These are phyloP conservation scores for Metarhizium album DNA, from an alignment of 2,329 filamentous ascomycete genomes.

Conservation along the genomic window DNA sequence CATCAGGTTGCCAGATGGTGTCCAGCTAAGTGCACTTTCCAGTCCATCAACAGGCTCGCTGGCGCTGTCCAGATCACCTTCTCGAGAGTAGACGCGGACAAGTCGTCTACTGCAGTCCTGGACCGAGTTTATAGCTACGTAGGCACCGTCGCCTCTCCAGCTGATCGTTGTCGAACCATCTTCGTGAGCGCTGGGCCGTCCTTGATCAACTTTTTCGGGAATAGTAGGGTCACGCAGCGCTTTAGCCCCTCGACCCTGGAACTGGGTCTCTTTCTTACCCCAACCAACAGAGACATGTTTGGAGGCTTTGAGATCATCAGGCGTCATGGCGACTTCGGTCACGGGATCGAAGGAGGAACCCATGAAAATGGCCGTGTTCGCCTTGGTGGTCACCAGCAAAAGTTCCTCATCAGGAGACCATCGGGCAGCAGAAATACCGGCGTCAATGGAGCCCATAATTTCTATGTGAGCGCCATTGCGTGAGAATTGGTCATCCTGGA, in stretches of 20 bases:
- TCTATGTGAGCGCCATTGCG: conserved; percentile 69
- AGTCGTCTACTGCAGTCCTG: conserved; percentile 60
- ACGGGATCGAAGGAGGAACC: conserved; percentile 81
- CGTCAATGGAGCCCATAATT: conserved; percentile 89
- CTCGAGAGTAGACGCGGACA: conserved; percentile 81
- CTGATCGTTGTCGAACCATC: conserved; percentile 63
- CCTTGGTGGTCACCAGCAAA: conserved; percentile 70
- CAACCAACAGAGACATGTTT: conserved; percentile 95
- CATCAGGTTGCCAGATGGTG: conserved; percentile 81
- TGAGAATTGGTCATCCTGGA: conserved; percentile 49
- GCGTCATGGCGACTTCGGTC: conserved; percentile 58
- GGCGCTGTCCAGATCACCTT: conserved; percentile 82
- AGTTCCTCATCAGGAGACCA: conserved; percentile 97
- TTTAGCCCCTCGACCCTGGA: conserved; percentile 80
- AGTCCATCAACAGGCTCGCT: conserved; percentile 90
- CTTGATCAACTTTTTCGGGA: conserved; percentile 82
- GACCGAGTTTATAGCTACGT: conserved; percentile 76
- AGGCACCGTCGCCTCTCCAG: conserved; percentile 92
- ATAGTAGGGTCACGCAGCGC: conserved; percentile 89
- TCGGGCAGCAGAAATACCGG: conserved; percentile 75
- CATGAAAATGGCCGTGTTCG: conserved; percentile 79
- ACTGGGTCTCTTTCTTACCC: conserved; percentile 98
- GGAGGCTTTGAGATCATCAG: conserved; percentile 73
- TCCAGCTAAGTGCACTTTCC: conserved; percentile 82
- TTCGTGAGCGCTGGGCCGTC: conserved; percentile 63